Evolutionary conservation across 106 monocot genomes (phyloP).

Genomic region (Dendrobium huoshanense): DNA sequence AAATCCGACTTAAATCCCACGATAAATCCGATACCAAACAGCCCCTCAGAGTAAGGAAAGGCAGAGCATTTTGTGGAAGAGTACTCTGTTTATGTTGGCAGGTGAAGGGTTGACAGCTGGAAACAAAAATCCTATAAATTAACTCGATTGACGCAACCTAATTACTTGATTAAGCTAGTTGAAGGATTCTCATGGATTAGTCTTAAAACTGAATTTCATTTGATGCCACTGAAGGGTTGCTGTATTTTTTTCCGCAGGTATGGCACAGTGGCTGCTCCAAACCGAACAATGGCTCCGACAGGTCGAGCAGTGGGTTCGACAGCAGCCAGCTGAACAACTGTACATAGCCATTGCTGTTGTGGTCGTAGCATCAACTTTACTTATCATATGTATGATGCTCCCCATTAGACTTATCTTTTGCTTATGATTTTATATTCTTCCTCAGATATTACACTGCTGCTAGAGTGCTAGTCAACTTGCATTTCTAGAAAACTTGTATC

Average conservation of each 20-base stretch:
- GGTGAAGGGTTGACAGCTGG: too few species aligned
- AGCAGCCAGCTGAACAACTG: constrained; percentile 42
- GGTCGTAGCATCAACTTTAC: constrained; percentile 15
- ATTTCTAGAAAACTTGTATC: neutral
- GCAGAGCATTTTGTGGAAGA: too few species aligned
- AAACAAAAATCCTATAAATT: too few species aligned
- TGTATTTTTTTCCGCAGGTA: neutral
- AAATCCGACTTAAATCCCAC: too few species aligned
- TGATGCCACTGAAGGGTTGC: neutral
- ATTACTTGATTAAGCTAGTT: too few species aligned
- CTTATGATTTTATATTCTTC: neutral
- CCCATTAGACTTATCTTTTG: neutral
- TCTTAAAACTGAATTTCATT: neutral
- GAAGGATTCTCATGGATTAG: neutral
- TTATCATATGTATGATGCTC: constrained; percentile 20
- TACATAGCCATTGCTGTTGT: constrained; percentile 30
- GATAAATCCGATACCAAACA: too few species aligned
- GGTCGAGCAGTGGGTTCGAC: constrained; percentile 28
- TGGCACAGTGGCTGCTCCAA: neutral
- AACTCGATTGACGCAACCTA: too few species aligned
- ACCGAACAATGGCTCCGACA: constrained; percentile 17
- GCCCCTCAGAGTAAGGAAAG: too few species aligned
- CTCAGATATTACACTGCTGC: neutral
- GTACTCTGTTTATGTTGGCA: too few species aligned
- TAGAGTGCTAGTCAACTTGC: neutral